Conservation (phyloP, 2,329 filamentous ascomycete species). For the Tympanopsis confertula region DNA sequence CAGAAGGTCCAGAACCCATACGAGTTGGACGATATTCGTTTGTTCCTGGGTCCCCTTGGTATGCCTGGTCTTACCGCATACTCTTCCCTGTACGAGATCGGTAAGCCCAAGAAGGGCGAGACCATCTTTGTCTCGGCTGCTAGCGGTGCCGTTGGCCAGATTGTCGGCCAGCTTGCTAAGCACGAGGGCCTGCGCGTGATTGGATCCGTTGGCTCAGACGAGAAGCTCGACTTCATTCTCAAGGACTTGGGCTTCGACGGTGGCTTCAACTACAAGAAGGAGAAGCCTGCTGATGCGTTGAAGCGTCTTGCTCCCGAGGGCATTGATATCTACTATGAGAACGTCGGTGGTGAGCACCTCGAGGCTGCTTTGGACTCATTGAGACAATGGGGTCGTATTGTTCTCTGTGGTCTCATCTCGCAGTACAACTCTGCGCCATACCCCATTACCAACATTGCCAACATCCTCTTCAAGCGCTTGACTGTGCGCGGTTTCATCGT, state of each 20-base stretch:
- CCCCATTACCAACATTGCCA: slow-evolving; percentile 47
- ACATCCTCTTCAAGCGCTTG: slow-evolving; percentile 48
- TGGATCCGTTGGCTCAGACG: slow-evolving; percentile 64
- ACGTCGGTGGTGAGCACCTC: slow-evolving; percentile 65
- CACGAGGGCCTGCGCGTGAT: slow-evolving; percentile 64
- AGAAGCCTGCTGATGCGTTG: slow-evolving; percentile 53
- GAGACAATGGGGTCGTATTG: slow-evolving; percentile 53
- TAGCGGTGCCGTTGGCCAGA: slow-evolving; percentile 62
- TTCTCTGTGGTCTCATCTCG: slow-evolving; percentile 35
- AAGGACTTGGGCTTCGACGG: slow-evolving; percentile 60
- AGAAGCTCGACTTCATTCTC: slow-evolving; percentile 61
- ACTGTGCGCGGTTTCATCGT: slow-evolving; percentile 61
- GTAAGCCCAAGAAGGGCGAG: slow-evolving; percentile 63
- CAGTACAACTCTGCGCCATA: slow-evolving; percentile 55
- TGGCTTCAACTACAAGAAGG: slow-evolving; percentile 74
- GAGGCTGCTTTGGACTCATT: slow-evolving; percentile 53
- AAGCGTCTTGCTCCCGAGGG: slow-evolving; percentile 58
- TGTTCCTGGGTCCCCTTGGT: slow-evolving; percentile 67
- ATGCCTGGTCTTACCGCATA: slow-evolving; percentile 72
- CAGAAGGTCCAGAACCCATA: slow-evolving; percentile 57
- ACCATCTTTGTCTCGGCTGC: slow-evolving; percentile 70
- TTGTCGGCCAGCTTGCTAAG: slow-evolving; percentile 68
- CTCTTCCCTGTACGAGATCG: slow-evolving; percentile 63
- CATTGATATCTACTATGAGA: slow-evolving; percentile 74
- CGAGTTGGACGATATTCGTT: slow-evolving; percentile 44